Evolutionary conservation across 2,329 filamentous ascomycete genomes (phyloP).

Genomic region (Fusarium nurragi): DNA sequence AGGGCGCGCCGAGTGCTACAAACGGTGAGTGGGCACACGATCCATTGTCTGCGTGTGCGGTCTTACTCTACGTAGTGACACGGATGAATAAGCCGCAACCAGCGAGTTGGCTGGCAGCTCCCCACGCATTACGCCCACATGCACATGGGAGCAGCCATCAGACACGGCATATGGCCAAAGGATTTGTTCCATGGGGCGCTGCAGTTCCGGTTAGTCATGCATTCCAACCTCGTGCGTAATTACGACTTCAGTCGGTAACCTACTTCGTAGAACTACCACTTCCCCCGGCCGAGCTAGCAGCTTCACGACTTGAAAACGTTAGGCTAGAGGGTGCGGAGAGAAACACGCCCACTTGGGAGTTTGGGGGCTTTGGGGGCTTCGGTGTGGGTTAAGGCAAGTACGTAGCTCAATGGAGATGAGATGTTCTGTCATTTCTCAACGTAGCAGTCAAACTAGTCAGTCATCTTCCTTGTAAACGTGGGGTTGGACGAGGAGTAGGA

Average conservation of each 20-base stretch:
- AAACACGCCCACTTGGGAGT: slow-evolving; percentile 15
- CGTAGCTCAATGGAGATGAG: slow-evolving; percentile 21
- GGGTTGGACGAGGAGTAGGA: slow-evolving; percentile 2
- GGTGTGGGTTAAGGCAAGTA: neutral
- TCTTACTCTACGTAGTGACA: slow-evolving; percentile 6
- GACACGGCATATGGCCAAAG: slow-evolving; percentile 1
- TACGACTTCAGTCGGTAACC: slow-evolving; percentile 11
- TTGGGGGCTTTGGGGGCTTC: slow-evolving; percentile 22
- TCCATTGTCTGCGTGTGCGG: slow-evolving; percentile 20
- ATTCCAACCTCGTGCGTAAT: slow-evolving; percentile 31
- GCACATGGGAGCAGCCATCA: slow-evolving; percentile 17
- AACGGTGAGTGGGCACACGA: slow-evolving; percentile 30
- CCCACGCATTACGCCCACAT: slow-evolving; percentile 22
- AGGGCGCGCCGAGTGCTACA: slow-evolving; percentile 9
- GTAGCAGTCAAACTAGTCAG: neutral
- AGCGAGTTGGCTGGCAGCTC: slow-evolving; percentile 9
- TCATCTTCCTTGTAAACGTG: slow-evolving; percentile 5
- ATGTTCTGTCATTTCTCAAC: slow-evolving; percentile 3
- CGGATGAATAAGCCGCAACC: slow-evolving; percentile 11
- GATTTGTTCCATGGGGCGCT: neutral
- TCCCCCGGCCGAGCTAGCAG: slow-evolving; percentile 14
- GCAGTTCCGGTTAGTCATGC: slow-evolving; percentile 36
- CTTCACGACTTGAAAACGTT: slow-evolving; percentile 4
- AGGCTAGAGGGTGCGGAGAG: slow-evolving; percentile 30
- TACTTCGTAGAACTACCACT: neutral